These are phyloP conservation scores for Cryptomeria japonica DNA, from an alignment of 75 land plant genomes.

Conservation along the genomic window DNA sequence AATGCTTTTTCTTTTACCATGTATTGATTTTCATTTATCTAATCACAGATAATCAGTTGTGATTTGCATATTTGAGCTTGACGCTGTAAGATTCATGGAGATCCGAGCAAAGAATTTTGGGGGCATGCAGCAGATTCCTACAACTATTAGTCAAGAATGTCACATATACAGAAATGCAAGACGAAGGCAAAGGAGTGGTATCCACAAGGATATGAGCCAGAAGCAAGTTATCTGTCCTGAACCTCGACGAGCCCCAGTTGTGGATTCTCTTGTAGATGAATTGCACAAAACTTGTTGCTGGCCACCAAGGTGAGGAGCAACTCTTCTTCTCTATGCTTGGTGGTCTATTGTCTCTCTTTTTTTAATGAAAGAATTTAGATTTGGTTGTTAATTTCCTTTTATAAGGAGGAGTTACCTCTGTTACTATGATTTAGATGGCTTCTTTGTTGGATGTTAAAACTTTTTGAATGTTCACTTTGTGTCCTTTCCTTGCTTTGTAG, in stretches of 20 bases:
- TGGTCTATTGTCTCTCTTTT: too few relatives aligned
- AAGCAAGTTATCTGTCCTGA: slow-evolving; percentile 14
- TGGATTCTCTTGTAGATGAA: slow-evolving; percentile 4
- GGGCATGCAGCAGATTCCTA: neutral
- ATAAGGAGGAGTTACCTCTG: too few relatives aligned
- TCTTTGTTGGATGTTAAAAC: too few relatives aligned
- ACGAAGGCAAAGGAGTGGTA: slow-evolving; percentile 7
- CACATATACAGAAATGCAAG: neutral
- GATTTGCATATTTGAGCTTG: neutral
- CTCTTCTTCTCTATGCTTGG: too few relatives aligned
- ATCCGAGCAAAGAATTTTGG: neutral
- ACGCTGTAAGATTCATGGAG: neutral
- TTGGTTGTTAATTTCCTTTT: too few relatives aligned
- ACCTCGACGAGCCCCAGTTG: slow-evolving; percentile 4
- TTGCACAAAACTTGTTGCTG: neutral
- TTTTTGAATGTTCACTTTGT: too few relatives aligned
- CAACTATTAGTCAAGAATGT: neutral
- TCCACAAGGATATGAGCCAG: neutral
- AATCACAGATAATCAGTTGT: neutral
- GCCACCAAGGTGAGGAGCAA: too few relatives aligned
- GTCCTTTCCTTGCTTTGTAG: too few relatives aligned
- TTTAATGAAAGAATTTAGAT: too few relatives aligned
- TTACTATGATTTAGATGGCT: too few relatives aligned
- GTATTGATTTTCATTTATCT: neutral
- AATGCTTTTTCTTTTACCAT: neutral